phyloP scores from a whole-genome alignment of 164 flowering plant genomes.

The Chimonanthus salicifolius region DNA sequence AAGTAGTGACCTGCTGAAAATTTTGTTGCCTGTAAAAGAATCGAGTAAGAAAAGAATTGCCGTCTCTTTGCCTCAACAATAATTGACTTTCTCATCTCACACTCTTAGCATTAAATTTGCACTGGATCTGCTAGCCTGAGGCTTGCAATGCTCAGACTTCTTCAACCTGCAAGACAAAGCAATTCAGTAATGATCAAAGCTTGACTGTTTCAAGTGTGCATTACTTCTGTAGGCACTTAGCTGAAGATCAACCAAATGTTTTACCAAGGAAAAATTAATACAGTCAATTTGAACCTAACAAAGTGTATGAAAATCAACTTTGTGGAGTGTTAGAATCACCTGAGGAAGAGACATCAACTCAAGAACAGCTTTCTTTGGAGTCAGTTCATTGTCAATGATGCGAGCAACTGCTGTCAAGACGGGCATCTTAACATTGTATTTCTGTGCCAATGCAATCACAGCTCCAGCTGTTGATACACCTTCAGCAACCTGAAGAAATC shows the following conservation, averaged over 20 bases:
- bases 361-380: slow-evolving; percentile 80
- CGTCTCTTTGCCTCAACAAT: background rate
- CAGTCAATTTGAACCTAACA: background rate
- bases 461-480: slow-evolving; percentile 98
- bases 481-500: slow-evolving; percentile 71
- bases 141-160: background rate
- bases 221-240: background rate
- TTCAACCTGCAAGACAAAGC: background rate
- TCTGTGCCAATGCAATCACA: slow-evolving; percentile 90
- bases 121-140: background rate
- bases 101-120: background rate
- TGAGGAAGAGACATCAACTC: slow-evolving; percentile 95
- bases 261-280: background rate
- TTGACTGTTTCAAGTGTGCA: background rate
- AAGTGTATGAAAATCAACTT: background rate
- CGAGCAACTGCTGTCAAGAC: slow-evolving; percentile 95
- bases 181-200: background rate
- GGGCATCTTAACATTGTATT: slow-evolving; percentile 93
- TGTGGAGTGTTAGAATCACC: slow-evolving; percentile 29
- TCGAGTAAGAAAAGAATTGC: background rate
- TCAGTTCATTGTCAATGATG: slow-evolving; percentile 84
- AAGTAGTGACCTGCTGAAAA: background rate
- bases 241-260: background rate
- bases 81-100: background rate
- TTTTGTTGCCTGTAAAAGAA: background rate